Percentiles rank a stretch among this genome's conserved stretches.
These are phyloP conservation scores for Dipteronia sinensis DNA, from an alignment of 345 rosid species.

Conservation along the genomic window DNA sequence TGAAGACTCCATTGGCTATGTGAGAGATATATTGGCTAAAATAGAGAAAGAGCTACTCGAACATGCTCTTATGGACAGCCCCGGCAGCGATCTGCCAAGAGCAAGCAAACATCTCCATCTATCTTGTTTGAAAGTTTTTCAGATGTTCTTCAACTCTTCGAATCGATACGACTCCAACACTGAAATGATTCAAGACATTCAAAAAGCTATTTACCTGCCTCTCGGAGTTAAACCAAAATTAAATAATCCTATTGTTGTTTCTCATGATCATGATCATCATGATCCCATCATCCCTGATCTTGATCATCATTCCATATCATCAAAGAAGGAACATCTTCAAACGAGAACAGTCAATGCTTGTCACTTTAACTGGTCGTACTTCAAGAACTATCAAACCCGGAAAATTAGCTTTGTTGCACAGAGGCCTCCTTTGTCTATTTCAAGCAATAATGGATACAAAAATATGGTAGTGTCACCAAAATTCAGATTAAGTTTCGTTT, in stretches of 20 bases:
- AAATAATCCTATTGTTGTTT: not conserved
- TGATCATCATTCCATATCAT: not conserved
- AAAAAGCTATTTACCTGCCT: slow-evolving; percentile 53
- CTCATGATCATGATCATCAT: not conserved
- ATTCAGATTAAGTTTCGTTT: slow-evolving; percentile 22
- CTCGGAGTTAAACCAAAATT: slow-evolving; percentile 16
- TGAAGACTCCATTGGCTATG: slow-evolving; percentile 43
- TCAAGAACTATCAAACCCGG: slow-evolving; percentile 7
- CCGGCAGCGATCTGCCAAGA: slow-evolving; percentile 38
- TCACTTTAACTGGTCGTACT: not conserved
- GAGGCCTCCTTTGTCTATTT: not conserved
- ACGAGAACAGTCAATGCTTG: not conserved
- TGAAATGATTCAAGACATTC: slow-evolving; percentile 47
- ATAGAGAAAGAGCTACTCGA: slow-evolving; percentile 42
- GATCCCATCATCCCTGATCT: not conserved
- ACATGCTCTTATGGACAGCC: slow-evolving; percentile 41
- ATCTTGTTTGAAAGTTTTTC: slow-evolving; percentile 41
- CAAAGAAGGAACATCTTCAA: slow-evolving; percentile 13
- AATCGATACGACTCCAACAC: slow-evolving; percentile 46
- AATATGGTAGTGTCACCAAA: slow-evolving; percentile 5
- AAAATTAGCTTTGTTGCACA: not conserved
- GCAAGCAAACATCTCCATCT: slow-evolving; percentile 44
- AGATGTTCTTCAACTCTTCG: slow-evolving; percentile 51
- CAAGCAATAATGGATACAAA: not conserved
- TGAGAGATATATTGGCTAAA: slow-evolving; percentile 28